Evolutionary conservation across 2,329 filamentous ascomycete species (phyloP), one percentile per base, ranked within the genome.

Genomic region (Alternaria triticimaculans): DNA sequence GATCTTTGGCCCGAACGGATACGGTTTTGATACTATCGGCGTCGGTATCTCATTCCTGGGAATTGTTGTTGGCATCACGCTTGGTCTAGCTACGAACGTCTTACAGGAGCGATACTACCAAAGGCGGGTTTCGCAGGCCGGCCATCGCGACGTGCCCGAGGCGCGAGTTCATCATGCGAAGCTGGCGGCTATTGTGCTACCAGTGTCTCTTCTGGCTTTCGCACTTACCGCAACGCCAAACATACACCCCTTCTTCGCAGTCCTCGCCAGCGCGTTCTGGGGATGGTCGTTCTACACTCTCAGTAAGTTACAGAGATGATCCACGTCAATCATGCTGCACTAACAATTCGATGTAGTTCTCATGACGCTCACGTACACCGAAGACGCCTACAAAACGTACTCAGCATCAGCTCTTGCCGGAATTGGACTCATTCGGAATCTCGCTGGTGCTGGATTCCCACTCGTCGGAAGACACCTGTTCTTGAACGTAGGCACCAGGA

Each of bases 221-320:
- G 74, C 83, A 72, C 72, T 81, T 25, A 75, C 72, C 10, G 71
- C 74, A 33, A 65, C 66, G 8, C 69, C 74, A 3, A 51, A 57
- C 2, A 65, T 78, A 9, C 74, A 75, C 28, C 70, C 73, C 0
- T 80, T 86, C 55, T 80, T 85, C 4, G 84, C 85, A 0, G 82
- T 87, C 5, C 69, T 87, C 14, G 84, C 83, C 3, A 83, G 82
- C 0, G 78, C 81, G 0, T 80, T 85, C 18, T 86, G 85, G 75
- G 85, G 84, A 0, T 84, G 82, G 76, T 82, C 80, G 5, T 85
- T 86, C 65, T 85, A 85, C 56, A 82, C 82, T 1, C 77, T 86
- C 0, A 85, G 68, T 70, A 55, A 69, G 68, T 65, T 9, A 25
- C 28, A 23, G 2, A 23, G 18, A 10, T 23, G 18, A 11, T 11